Percentiles rank a stretch among this genome's conserved stretches.
Conservation (phyloP, 805 yeast species). For the Saccharomyces mikatae region DNA sequence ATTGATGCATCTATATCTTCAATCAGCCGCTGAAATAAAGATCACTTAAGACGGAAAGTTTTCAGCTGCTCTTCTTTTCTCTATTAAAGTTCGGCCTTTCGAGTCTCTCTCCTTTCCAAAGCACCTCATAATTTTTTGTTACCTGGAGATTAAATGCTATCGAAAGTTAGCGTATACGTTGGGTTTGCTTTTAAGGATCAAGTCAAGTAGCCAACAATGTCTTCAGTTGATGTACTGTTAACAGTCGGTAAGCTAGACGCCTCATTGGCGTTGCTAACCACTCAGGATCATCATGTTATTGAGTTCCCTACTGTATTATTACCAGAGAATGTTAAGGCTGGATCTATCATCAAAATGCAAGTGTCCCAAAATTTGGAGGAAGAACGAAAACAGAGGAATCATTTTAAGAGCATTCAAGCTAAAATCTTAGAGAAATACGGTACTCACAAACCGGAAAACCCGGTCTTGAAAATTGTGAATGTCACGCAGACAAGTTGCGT, state of each 20-base stretch:
- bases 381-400: conserved; percentile 50
- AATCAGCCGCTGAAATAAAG: neutral
- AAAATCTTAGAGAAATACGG: conserved; percentile 70
- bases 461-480: conserved; percentile 61
- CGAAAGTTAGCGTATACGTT: neutral
- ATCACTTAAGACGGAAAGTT: neutral
- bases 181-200: neutral
- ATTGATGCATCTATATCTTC: neutral
- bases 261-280: conserved; percentile 80
- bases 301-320: conserved; percentile 93
- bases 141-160: neutral
- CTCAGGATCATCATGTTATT: conserved; percentile 86
- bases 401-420: conserved; percentile 61
- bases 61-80: neutral
- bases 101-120: neutral
- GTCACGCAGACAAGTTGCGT: conserved; percentile 93
- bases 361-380: conserved; percentile 70
- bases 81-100: neutral
- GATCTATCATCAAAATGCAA: conserved; percentile 77
- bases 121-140: neutral
- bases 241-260: conserved; percentile 96
- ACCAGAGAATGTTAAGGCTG: conserved; percentile 86
- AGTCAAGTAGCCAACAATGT: conserved; percentile 9
- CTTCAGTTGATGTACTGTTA: conserved; percentile 69
- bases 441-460: conserved; percentile 57